Evolutionary conservation across 169 alveolate species (phyloP).

Genomic region (Eimeria maxima): DNA sequence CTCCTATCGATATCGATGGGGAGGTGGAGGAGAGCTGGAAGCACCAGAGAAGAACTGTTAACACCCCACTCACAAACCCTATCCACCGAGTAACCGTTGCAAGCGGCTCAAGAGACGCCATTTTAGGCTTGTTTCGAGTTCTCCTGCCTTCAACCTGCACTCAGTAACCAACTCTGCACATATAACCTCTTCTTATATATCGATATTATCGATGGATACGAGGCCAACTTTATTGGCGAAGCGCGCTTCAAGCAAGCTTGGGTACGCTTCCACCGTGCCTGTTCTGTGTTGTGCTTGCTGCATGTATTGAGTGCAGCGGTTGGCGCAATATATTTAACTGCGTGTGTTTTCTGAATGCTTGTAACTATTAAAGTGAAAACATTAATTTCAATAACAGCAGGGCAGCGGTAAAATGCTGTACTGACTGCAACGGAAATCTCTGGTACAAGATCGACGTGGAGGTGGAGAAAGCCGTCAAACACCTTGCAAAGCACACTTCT

Average conservation of each 20-base stretch:
- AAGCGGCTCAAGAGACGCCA: constrained; percentile 72
- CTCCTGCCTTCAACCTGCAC: constrained; percentile 6
- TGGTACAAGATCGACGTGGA: no score
- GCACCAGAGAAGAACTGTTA: constrained; percentile 76
- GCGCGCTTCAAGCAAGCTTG: not conserved
- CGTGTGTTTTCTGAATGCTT: no score
- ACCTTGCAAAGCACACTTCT: not conserved
- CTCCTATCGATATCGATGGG: constrained; percentile 74
- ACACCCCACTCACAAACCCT: constrained; percentile 71
- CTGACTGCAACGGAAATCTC: not conserved
- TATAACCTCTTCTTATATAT: not conserved
- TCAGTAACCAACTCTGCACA: constrained; percentile 12
- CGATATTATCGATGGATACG: not conserved
- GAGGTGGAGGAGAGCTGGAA: constrained; percentile 71
- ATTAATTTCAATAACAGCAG: not conserved
- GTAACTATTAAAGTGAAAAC: no score
- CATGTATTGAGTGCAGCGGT: no score
- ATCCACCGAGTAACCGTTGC: constrained; percentile 78
- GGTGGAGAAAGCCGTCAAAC: not conserved
- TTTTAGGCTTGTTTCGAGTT: not conserved
- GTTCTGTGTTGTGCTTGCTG: no score
- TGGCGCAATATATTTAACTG: no score
- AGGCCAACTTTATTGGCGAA: no score
- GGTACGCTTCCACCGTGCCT: no score
- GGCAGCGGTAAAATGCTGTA: not conserved